Evolutionary conservation across 164 flowering plant genomes (phyloP).

Genomic region (Brasenia schreberi): DNA sequence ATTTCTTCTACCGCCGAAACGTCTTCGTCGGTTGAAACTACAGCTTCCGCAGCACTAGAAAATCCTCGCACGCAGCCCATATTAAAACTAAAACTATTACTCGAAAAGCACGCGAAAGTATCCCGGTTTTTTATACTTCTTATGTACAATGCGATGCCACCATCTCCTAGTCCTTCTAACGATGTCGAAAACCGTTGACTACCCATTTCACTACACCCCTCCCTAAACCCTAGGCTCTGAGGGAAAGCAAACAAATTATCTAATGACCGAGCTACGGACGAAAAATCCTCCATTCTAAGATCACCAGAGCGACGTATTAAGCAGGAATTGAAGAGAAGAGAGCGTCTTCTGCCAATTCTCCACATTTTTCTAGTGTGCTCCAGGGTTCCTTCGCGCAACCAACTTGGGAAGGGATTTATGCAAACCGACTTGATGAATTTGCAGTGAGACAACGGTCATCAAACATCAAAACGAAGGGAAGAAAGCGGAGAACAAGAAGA

Average conservation of each 20-base stretch:
- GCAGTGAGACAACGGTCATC: background rate
- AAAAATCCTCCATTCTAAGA: constrained; percentile 8
- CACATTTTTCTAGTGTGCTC: constrained; percentile 21
- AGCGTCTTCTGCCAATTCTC: constrained; percentile 25
- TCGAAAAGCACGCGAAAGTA: constrained; percentile 11
- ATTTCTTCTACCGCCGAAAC: constrained; percentile 32
- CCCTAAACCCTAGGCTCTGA: constrained; percentile 2
- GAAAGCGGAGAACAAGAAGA: background rate
- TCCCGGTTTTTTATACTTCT: constrained; percentile 7
- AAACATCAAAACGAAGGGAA: constrained; percentile 4
- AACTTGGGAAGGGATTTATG: background rate
- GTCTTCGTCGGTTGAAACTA: constrained; percentile 45
- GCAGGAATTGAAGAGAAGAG: constrained; percentile 14
- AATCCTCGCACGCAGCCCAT: constrained; percentile 21
- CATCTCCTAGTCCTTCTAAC: constrained; percentile 9
- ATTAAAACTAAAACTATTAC: background rate
- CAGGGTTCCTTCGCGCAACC: background rate
- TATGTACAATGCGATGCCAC: constrained; percentile 14
- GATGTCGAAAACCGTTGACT: constrained; percentile 12
- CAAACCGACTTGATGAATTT: background rate
- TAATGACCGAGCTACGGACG: constrained; percentile 3
- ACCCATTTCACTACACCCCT: constrained; percentile 16
- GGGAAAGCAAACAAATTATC: background rate
- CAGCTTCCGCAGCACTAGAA: constrained; percentile 52
- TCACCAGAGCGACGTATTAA: constrained; percentile 7